phyloP scores from a whole-genome alignment of 352 stramenopile genomes.

The Pythium monospermum region DNA sequence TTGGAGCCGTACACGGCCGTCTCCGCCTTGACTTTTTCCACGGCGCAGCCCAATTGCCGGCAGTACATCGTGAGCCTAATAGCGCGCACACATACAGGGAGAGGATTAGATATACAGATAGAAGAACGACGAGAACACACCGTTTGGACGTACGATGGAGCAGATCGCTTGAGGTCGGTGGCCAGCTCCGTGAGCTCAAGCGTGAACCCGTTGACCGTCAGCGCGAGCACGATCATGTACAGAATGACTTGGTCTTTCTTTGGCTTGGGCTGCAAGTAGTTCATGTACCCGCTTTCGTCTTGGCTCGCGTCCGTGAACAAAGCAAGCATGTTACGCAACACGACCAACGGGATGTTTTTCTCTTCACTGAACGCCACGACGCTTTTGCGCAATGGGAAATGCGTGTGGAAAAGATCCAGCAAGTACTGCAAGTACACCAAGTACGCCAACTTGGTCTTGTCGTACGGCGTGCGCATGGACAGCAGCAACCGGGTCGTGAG shows the following conservation, averaged over 20 bases:
- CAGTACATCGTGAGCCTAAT: constrained; percentile 52
- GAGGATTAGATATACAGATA: not conserved
- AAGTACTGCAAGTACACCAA: constrained; percentile 74
- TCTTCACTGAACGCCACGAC: constrained; percentile 67
- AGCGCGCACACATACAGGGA: constrained; percentile 2
- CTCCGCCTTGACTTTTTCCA: constrained; percentile 71
- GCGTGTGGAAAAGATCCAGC: constrained; percentile 55
- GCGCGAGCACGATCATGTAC: constrained; percentile 66
- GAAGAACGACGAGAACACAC: constrained; percentile 1
- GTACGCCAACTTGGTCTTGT: constrained; percentile 61
- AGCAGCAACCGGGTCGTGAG: constrained; percentile 61
- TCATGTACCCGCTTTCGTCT: constrained; percentile 43
- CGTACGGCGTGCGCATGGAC: constrained; percentile 61
- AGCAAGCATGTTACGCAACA: constrained; percentile 61
- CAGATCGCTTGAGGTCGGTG: constrained; percentile 60
- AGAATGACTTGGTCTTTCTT: constrained; percentile 81
- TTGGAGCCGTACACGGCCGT: constrained; percentile 43
- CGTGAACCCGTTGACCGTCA: constrained; percentile 71
- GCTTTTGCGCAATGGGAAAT: constrained; percentile 62
- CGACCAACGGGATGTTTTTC: constrained; percentile 65
- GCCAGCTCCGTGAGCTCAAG: constrained; percentile 68
- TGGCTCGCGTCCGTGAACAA: constrained; percentile 69
- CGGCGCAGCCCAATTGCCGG: constrained; percentile 62
- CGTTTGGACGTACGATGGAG: constrained; percentile 28
- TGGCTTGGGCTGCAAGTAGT: constrained; percentile 69